These are phyloP conservation scores for Scedosporium aurantiacum DNA, from an alignment of 2,329 filamentous ascomycete genomes.

Conservation along the genomic window DNA sequence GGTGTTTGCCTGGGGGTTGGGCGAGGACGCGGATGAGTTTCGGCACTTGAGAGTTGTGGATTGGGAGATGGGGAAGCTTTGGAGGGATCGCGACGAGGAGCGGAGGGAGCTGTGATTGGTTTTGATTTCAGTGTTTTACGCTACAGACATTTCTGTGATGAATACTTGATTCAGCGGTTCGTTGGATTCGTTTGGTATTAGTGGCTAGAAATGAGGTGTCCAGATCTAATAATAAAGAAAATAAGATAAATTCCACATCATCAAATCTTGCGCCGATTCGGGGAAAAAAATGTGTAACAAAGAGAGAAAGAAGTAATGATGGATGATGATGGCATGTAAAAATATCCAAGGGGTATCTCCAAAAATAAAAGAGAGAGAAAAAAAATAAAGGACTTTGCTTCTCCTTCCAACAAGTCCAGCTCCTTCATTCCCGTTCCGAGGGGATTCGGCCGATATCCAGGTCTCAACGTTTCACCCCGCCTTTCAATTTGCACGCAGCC, in stretches of 20 bases:
- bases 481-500: no score
- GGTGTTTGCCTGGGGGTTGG: conserved; percentile 65
- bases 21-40: conserved; percentile 48
- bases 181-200: not conserved
- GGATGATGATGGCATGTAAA: not conserved
- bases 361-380: not conserved
- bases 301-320: not conserved
- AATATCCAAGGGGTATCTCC: conserved; percentile 1
- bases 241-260: not conserved
- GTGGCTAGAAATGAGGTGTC: not conserved
- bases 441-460: no score
- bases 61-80: conserved; percentile 6
- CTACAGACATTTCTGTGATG: no score
- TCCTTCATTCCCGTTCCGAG: not conserved
- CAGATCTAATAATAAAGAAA: not conserved
- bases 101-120: not conserved
- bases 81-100: not conserved
- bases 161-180: not conserved
- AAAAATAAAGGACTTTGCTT: no score
- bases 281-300: not conserved
- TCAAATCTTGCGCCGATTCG: not conserved
- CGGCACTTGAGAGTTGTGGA: conserved; percentile 23
- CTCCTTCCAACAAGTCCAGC: no score
- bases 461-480: not conserved
- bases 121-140: not conserved